Conservation (phyloP, 1,284 basidiomycete species). For the Phlebopus sp. region DNA sequence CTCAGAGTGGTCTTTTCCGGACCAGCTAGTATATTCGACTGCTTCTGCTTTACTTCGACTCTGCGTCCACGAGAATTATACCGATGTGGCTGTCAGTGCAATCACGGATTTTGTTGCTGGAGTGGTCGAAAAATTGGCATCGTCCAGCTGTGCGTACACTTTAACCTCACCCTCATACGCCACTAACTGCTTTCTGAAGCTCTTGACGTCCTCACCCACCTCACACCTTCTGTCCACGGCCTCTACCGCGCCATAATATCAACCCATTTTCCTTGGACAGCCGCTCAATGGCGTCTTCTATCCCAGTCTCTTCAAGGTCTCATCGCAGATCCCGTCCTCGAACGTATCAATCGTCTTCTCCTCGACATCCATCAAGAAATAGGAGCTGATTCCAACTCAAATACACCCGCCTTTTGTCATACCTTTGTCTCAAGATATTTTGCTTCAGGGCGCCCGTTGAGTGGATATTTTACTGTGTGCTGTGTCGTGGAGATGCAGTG, state of each 20-base stretch:
- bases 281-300: constrained; percentile 63
- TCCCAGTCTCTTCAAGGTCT: constrained; percentile 53
- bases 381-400: constrained; percentile 31
- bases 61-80: constrained; percentile 51
- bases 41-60: constrained; percentile 71
- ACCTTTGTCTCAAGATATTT: constrained; percentile 79
- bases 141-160: constrained; percentile 48
- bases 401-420: constrained; percentile 51
- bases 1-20: constrained; percentile 78
- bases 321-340: constrained; percentile 59
- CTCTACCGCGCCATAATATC: constrained; percentile 83
- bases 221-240: constrained; percentile 83
- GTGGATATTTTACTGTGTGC: constrained; percentile 85
- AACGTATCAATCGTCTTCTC: constrained; percentile 66
- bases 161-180: neutral
- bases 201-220: constrained; percentile 67
- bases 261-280: constrained; percentile 72
- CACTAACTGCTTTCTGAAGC: constrained; percentile 39
- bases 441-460: constrained; percentile 71
- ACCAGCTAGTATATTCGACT: constrained; percentile 76
- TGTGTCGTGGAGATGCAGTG: constrained; percentile 82
- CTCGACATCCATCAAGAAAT: constrained; percentile 58
- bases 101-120: constrained; percentile 61
- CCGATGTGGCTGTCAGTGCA: constrained; percentile 47
- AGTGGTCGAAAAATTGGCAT: constrained; percentile 54